These are phyloP conservation scores for Puccinia novopanici DNA, from an alignment of 1,284 basidiomycete species.

Conservation along the genomic window DNA sequence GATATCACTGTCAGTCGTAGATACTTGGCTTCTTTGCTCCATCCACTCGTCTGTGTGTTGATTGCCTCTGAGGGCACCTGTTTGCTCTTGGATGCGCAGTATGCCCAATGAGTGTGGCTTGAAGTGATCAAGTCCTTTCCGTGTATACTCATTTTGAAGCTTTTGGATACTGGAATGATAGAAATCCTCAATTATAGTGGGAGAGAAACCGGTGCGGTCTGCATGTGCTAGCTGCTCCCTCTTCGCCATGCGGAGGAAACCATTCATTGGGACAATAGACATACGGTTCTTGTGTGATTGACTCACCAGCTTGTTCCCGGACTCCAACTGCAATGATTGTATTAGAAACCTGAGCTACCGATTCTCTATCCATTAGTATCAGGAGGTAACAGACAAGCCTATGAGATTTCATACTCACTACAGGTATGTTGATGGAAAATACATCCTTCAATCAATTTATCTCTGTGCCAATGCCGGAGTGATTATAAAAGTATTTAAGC, in stretches of 20 bases:
- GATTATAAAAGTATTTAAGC: slow-evolving; percentile 36
- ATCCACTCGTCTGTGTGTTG: too few relatives aligned
- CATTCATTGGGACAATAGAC: not conserved
- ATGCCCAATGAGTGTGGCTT: too few relatives aligned
- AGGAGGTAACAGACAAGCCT: not conserved
- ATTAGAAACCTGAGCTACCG: not conserved
- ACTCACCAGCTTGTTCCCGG: not conserved
- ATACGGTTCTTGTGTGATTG: not conserved
- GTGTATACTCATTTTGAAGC: too few relatives aligned
- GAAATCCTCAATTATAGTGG: too few relatives aligned
- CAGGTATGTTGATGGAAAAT: slow-evolving; percentile 8
- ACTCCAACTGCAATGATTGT: not conserved
- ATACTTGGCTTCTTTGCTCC: too few relatives aligned
- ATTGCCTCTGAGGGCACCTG: too few relatives aligned
- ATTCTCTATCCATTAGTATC: not conserved
- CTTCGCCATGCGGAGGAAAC: not conserved
- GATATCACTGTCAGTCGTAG: too few relatives aligned
- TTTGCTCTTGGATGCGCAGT: too few relatives aligned
- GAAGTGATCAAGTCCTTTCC: too few relatives aligned
- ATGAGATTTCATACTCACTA: not conserved
- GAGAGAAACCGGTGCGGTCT: too few relatives aligned
- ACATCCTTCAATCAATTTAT: slow-evolving; percentile 15
- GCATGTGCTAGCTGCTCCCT: not conserved
- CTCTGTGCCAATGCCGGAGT: slow-evolving; percentile 2
- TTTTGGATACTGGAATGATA: too few relatives aligned